Conservation (phyloP, 2,329 filamentous ascomycete genomes). For the Nigrograna mackinnonii region DNA sequence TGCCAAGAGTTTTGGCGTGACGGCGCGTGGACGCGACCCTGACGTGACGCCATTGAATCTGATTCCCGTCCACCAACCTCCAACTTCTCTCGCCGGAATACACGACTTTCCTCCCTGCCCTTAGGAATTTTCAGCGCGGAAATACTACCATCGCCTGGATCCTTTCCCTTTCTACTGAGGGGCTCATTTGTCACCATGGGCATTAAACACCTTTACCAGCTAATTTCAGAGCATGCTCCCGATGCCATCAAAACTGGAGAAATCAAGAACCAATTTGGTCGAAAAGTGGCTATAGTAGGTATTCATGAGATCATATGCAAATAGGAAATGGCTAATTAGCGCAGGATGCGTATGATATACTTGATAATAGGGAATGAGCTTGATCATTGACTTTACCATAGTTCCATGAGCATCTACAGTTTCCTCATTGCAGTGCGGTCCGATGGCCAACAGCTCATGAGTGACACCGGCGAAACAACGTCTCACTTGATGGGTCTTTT, state of each 20-base stretch:
- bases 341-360: constrained; percentile 52
- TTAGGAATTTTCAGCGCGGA: neutral
- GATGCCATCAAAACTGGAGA: constrained; percentile 94
- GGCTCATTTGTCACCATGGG: constrained; percentile 31
- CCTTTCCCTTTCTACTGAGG: neutral
- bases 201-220: constrained; percentile 50
- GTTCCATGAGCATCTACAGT: constrained; percentile 98
- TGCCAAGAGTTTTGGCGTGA: constrained; percentile 27
- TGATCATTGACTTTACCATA: too few relatives aligned
- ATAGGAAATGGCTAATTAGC: constrained; percentile 26
- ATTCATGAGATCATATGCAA: too few relatives aligned
- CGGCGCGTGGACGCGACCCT: constrained; percentile 27
- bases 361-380: too few relatives aligned
- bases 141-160: neutral
- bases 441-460: constrained; percentile 94
- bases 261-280: constrained; percentile 98
- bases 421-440: constrained; percentile 98
- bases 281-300: constrained; percentile 94
- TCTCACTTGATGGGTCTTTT: constrained; percentile 99
- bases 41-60: constrained; percentile 27
- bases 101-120: neutral
- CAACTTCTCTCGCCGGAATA: neutral
- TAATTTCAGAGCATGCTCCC: constrained; percentile 79
- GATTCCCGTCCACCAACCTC: constrained; percentile 17
- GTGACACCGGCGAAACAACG: constrained; percentile 92